phyloP scores from a whole-genome alignment of 371 early-diverging fungal species.

The Apophysomyces ossiformis region DNA sequence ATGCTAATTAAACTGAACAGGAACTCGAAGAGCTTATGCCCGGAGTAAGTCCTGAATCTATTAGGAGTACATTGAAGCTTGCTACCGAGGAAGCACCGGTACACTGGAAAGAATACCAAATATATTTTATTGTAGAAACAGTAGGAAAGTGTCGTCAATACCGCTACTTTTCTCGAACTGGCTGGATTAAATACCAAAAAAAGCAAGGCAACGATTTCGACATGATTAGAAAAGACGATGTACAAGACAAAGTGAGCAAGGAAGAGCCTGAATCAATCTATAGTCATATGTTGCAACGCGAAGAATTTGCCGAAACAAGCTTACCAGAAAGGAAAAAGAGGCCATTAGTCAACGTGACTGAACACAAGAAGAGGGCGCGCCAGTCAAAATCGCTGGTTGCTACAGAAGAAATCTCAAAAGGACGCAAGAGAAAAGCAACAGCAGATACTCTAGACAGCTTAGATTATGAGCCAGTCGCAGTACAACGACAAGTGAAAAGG shows the following conservation, averaged over 20 bases:
- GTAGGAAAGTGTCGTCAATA: constrained; percentile 17
- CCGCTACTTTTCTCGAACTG: constrained; percentile 22
- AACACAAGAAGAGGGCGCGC: not conserved
- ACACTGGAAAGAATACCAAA: constrained; percentile 1
- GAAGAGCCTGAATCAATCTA: not conserved
- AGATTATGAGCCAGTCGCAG: not conserved
- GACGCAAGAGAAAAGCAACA: not conserved
- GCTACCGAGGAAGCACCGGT: not conserved
- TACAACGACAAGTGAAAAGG: not conserved
- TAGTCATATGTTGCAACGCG: not conserved
- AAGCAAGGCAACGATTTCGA: not conserved
- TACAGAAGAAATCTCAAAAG: not conserved
- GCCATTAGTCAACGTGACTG: not conserved
- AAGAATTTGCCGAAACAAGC: not conserved
- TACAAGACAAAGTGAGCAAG: not conserved
- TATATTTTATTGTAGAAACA: constrained; percentile 15
- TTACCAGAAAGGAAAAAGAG: not conserved
- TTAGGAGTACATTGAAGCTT: not conserved
- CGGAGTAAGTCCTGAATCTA: not conserved
- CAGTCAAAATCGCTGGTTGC: not conserved
- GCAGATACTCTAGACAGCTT: not conserved
- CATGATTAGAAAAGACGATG: not conserved
- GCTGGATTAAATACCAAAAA: constrained; percentile 6
- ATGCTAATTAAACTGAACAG: not conserved
- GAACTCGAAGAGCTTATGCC: constrained; percentile 4